phyloP scores from a whole-genome alignment of 2,329 filamentous ascomycete genomes.

The Chrysosporium queenslandicum region DNA sequence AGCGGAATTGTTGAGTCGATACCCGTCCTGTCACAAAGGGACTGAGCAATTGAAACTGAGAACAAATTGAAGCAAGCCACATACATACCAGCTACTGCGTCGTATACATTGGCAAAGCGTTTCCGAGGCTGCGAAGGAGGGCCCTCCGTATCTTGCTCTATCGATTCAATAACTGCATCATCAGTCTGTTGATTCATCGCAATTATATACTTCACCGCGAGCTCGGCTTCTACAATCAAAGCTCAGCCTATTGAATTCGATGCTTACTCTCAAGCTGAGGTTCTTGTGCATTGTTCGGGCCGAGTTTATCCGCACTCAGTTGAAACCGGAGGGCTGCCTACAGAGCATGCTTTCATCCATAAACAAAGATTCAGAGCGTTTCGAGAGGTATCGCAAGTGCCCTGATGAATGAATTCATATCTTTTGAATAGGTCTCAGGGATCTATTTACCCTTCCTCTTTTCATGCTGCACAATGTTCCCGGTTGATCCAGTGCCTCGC shows the following conservation, averaged over 20 bases:
- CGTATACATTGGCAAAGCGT: slow-evolving; percentile 44
- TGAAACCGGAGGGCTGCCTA: no score
- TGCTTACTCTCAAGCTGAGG: no score
- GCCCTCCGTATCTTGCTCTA: neutral
- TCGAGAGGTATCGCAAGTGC: neutral
- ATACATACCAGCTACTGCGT: slow-evolving; percentile 47
- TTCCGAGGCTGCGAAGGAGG: slow-evolving; percentile 12
- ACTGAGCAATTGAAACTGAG: neutral
- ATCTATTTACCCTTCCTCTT: slow-evolving; percentile 51
- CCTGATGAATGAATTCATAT: slow-evolving; percentile 63
- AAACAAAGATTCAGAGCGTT: neutral
- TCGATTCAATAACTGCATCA: neutral
- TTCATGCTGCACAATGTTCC: slow-evolving; percentile 56
- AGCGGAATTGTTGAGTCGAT: slow-evolving; percentile 30
- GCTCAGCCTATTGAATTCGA: neutral
- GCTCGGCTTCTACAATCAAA: neutral
- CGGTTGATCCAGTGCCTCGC: slow-evolving; percentile 60
- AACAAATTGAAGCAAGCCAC: neutral
- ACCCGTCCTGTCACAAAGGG: slow-evolving; percentile 37
- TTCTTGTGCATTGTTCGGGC: no score
- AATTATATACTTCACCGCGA: neutral
- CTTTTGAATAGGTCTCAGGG: slow-evolving; percentile 68
- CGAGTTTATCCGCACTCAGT: slow-evolving; percentile 9
- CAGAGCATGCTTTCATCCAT: no score
- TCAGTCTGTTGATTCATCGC: slow-evolving; percentile 3